Evolutionary conservation across 495 filamentous ascomycete genomes (phyloP).

Genomic region (Xylaria telfairii): DNA sequence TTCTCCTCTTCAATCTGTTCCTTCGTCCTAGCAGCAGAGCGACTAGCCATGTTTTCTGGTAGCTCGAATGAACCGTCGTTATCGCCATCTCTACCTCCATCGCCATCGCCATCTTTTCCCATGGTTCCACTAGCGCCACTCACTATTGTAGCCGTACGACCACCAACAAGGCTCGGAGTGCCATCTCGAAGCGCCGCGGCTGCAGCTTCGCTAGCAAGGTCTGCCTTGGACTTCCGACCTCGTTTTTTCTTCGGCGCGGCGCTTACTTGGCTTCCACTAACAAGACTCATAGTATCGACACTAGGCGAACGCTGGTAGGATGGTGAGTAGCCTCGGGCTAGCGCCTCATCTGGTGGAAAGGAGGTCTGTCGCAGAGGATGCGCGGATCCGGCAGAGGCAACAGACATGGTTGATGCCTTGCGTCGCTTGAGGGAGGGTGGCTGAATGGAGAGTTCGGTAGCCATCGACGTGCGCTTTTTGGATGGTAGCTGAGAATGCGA

Average conservation of each 20-base stretch:
- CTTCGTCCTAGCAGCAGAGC: constrained; percentile 58
- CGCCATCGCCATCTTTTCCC: constrained; percentile 50
- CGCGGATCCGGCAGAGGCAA: constrained; percentile 53
- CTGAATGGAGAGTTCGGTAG: constrained; percentile 45
- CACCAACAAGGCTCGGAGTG: constrained; percentile 55
- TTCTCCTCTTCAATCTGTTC: constrained; percentile 75
- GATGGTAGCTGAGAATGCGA: constrained; percentile 56
- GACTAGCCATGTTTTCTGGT: constrained; percentile 63
- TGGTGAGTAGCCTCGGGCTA: constrained; percentile 46
- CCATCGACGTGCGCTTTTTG: constrained; percentile 65
- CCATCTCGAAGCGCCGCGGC: constrained; percentile 43
- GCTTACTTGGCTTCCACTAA: constrained; percentile 70
- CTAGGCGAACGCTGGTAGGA: constrained; percentile 68
- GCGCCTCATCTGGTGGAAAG: constrained; percentile 69
- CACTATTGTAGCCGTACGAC: constrained; percentile 53
- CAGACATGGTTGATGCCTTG: constrained; percentile 64
- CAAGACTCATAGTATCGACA: constrained; percentile 66
- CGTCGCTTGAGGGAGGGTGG: constrained; percentile 63
- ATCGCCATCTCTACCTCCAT: constrained; percentile 64
- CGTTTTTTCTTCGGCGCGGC: constrained; percentile 64
- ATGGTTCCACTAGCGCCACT: constrained; percentile 48
- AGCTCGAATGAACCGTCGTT: constrained; percentile 71
- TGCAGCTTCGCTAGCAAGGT: constrained; percentile 57
- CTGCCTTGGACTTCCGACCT: constrained; percentile 69
- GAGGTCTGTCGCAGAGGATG: constrained; percentile 91